Conservation (phyloP, 2,329 filamentous ascomycete genomes). For the Colletotrichum tropicale region DNA sequence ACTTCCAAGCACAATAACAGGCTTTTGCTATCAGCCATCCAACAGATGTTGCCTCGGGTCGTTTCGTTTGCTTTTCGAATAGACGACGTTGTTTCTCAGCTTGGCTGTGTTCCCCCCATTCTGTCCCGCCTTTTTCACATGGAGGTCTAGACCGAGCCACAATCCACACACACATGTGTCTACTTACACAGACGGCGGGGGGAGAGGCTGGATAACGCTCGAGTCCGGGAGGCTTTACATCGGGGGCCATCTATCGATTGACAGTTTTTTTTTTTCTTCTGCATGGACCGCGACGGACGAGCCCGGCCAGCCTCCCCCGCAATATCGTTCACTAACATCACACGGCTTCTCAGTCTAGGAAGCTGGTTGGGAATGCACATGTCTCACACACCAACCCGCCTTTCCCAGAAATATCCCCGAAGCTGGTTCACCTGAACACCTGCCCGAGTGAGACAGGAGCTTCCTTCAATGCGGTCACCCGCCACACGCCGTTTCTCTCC, state of each 20-base stretch:
- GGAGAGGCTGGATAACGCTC: neutral
- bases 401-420: neutral
- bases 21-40: neutral
- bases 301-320: neutral
- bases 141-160: neutral
- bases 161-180: neutral
- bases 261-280: neutral
- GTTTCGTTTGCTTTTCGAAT: neutral
- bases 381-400: neutral
- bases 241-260: neutral
- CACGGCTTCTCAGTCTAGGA: neutral
- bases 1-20: neutral
- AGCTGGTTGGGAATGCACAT: neutral
- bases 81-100: neutral
- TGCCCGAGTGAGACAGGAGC: neutral
- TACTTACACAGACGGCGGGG: neutral
- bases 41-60: neutral
- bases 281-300: neutral
- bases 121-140: neutral
- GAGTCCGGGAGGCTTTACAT: neutral
- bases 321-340: neutral
- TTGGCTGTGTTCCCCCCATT: neutral
- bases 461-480: neutral
- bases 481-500: neutral
- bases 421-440: neutral